Percentiles rank a stretch among this genome's conserved stretches.
Evolutionary conservation across 805 yeast genomes (phyloP).

Genomic region (Ogataea parapolymorpha): DNA sequence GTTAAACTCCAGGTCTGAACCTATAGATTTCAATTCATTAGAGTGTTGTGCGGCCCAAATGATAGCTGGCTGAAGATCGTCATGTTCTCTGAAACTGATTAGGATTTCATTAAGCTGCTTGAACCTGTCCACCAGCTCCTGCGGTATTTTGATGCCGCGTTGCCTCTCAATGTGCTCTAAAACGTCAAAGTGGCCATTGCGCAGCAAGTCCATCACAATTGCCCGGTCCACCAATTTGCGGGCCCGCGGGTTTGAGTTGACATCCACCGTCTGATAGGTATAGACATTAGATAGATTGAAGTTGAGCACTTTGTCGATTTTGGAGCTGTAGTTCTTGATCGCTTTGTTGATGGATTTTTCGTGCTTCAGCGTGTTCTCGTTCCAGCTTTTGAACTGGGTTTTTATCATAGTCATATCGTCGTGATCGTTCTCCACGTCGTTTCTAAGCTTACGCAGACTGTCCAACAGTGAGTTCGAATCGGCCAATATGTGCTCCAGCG

Average conservation of each 20-base stretch:
- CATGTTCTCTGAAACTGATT: slow-evolving; percentile 31
- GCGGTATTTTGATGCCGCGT: slow-evolving; percentile 26
- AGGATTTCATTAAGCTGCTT: slow-evolving; percentile 42
- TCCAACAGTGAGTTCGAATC: slow-evolving; percentile 29
- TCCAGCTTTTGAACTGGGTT: slow-evolving; percentile 16
- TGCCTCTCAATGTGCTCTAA: slow-evolving; percentile 28
- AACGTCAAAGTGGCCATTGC: slow-evolving; percentile 31
- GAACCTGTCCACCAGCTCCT: slow-evolving; percentile 35
- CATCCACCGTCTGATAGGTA: slow-evolving; percentile 22
- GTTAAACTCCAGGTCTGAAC: slow-evolving; percentile 43
- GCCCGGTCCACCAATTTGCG: slow-evolving; percentile 26
- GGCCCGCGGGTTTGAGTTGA: slow-evolving; percentile 7
- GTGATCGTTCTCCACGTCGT: slow-evolving; percentile 16
- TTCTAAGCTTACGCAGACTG: slow-evolving; percentile 24
- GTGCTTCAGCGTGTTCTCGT: slow-evolving; percentile 32
- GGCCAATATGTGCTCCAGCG: slow-evolving; percentile 29
- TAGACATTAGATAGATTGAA: slow-evolving; percentile 26
- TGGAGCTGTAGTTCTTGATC: slow-evolving; percentile 26
- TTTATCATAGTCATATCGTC: slow-evolving; percentile 15
- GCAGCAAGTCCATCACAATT: slow-evolving; percentile 30
- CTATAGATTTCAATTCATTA: slow-evolving; percentile 28
- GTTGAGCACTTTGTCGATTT: slow-evolving; percentile 26
- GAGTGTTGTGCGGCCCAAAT: slow-evolving; percentile 41
- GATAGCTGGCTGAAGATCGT: slow-evolving; percentile 44
- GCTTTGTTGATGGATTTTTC: slow-evolving; percentile 26